Percentiles rank a stretch among this genome's conserved stretches.
These are phyloP conservation scores for Trypanosoma platydactyli DNA, from an alignment of 208 protist species.

Conservation along the genomic window DNA sequence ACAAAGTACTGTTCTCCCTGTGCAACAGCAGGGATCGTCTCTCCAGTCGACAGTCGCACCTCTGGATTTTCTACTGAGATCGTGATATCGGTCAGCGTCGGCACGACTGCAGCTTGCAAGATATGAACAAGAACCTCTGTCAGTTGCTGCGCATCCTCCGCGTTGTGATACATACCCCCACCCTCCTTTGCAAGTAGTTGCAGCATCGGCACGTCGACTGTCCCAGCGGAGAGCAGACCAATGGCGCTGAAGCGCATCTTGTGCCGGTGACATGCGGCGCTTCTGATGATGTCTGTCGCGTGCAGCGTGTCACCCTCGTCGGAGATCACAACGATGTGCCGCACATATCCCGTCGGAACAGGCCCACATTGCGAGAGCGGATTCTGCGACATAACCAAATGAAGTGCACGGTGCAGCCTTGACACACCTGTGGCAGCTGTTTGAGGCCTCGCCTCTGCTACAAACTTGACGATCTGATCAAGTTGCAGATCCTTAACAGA, in stretches of 20 bases:
- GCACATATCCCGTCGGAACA: constrained; percentile 55
- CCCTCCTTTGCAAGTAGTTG: constrained; percentile 45
- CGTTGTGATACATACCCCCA: constrained; percentile 40
- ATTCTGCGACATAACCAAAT: constrained; percentile 24
- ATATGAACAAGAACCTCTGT: constrained; percentile 37
- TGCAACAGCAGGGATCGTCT: constrained; percentile 34
- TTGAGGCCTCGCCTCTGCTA: constrained; percentile 26
- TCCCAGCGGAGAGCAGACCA: constrained; percentile 27
- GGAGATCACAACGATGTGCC: constrained; percentile 66
- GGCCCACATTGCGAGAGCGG: constrained; percentile 26
- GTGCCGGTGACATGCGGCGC: constrained; percentile 19
- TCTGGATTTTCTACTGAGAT: constrained; percentile 36
- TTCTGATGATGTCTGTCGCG: constrained; percentile 38
- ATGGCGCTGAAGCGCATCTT: constrained; percentile 59
- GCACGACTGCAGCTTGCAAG: constrained; percentile 42
- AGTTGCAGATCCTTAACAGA: constrained; percentile 19
- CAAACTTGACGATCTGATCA: constrained; percentile 12
- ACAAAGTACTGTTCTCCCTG: constrained; percentile 40
- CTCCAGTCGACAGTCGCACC: constrained; percentile 11
- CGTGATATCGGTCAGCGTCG: constrained; percentile 46
- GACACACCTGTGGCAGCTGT: constrained; percentile 24
- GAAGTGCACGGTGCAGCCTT: constrained; percentile 41
- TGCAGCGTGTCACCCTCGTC: constrained; percentile 37
- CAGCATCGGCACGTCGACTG: constrained; percentile 40
- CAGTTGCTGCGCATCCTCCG: constrained; percentile 17